These are phyloP conservation scores for Fusarium verrucosum DNA, from an alignment of 2,329 filamentous ascomycete genomes.

Conservation along the genomic window DNA sequence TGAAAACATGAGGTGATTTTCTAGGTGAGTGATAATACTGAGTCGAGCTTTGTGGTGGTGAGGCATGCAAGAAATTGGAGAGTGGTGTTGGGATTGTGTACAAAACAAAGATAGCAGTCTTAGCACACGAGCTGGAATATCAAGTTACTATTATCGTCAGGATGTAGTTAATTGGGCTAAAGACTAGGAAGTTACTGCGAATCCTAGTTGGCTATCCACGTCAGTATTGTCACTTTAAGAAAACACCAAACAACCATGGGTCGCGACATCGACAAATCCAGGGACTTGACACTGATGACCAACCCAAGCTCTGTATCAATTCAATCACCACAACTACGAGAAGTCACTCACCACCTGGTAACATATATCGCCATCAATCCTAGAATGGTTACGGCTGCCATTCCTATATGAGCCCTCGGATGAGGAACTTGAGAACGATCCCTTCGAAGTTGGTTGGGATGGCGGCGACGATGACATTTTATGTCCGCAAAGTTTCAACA, in stretches of 20 bases:
- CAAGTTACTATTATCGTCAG: background rate
- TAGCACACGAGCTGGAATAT: background rate
- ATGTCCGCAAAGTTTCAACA: conserved; percentile 76
- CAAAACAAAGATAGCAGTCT: conserved; percentile 1
- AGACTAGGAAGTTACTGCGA: background rate
- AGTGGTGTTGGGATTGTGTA: background rate
- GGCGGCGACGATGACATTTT: conserved; percentile 74
- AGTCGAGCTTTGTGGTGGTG: background rate
- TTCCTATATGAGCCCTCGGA: conserved; percentile 7
- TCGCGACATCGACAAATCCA: conserved; percentile 30
- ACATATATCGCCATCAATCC: conserved; percentile 48
- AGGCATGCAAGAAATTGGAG: background rate
- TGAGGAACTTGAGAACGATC: conserved; percentile 50
- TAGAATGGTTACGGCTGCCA: conserved; percentile 58
- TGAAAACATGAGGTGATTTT: background rate
- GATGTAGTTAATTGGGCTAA: background rate
- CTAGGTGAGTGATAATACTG: background rate
- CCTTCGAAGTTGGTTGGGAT: conserved; percentile 79
- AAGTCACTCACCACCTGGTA: conserved; percentile 15
- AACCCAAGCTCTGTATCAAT: conserved; percentile 22
- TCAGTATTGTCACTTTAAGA: background rate
- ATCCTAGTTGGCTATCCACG: background rate
- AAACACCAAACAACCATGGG: conserved; percentile 26
- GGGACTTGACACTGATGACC: conserved; percentile 2
- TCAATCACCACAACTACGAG: conserved; percentile 9